Evolutionary conservation across 305 asterid genomes (phyloP).

Genomic region (Striga hermonthica): DNA sequence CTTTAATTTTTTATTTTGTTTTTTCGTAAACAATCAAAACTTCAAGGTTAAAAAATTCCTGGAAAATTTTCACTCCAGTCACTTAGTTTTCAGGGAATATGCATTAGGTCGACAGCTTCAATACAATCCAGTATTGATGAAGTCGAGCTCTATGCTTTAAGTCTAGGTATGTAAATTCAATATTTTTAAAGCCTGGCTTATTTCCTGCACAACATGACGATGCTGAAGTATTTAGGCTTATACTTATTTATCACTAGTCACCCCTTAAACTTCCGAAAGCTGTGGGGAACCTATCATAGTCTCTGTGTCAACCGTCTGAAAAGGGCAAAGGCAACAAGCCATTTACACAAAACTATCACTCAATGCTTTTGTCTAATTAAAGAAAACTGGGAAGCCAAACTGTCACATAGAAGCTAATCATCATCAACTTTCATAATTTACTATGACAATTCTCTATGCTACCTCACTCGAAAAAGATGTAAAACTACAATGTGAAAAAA

Average conservation of each 20-base stretch:
- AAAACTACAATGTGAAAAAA: constrained; percentile 29
- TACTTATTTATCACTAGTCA: constrained; percentile 32
- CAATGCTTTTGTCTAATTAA: constrained; percentile 16
- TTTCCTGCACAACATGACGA: neutral
- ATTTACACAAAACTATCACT: neutral
- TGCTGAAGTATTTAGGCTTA: constrained; percentile 2
- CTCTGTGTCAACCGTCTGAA: constrained; percentile 42
- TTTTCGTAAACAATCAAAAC: too few relatives aligned
- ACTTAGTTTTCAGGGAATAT: neutral
- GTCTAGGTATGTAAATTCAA: neutral
- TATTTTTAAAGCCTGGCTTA: neutral
- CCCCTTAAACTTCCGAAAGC: constrained; percentile 31
- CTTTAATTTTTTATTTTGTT: too few relatives aligned
- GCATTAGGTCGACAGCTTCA: neutral
- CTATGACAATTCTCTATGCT: constrained; percentile 27
- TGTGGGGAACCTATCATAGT: constrained; percentile 33
- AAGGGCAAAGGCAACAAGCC: constrained; percentile 37
- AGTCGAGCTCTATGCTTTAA: neutral
- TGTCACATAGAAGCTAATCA: constrained; percentile 27
- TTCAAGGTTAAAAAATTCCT: too few relatives aligned
- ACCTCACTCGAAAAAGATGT: constrained; percentile 36
- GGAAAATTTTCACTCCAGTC: neutral
- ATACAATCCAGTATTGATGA: neutral
- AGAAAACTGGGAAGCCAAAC: neutral
- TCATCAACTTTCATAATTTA: constrained; percentile 40